Evolutionary conservation across 2,329 filamentous ascomycete species (phyloP), one percentile per base, ranked within the genome.

Genomic region (Plenodomus lindquistii): DNA sequence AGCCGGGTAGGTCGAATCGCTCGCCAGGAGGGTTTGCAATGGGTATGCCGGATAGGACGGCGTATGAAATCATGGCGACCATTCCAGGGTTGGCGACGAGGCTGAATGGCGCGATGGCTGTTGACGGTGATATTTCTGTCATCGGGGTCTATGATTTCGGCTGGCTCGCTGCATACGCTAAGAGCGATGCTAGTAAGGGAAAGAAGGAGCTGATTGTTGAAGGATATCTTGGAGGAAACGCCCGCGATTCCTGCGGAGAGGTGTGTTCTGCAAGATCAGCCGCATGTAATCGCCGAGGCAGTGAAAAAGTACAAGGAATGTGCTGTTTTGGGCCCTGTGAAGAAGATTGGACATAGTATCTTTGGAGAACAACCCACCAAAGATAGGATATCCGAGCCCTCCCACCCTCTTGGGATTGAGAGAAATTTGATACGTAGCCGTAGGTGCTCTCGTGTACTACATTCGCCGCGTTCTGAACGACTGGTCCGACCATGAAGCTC

Each of bases 31-130:
- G 43, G 2, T 39, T 46, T 35, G 47, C 43, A 19, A 22, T 46
- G 18, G 47, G 47, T n/a, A 41, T 46, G 37, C 47, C 43, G 20
- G 47, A 50, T 36, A 50, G 46, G 47, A 50, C 47, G n/a, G 37
- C 39, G 9, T 50, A 50, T 37, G 43, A 50, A 16, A 50, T 50
- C 39, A 41, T 50, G 47, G 43, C 34, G 37, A 35, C 43, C 15
- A 50, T 39, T 18, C 39, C 43, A 8, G 43, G 47, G 20, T 22
- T 46, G 15, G 38, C 38, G 18, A 44, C 46, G 5, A 45, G 17
- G 21, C 40, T 45, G 42, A 49, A 48, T 40, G 46, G 42, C 17
- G 34, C 42, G 15, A 45, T 46, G 42, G 46, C 46, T 22, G 38
- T 49, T 8, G 42, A 40, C 34, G 42, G 37, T 16, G 42, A 46